A percentile compares a stretch with the other conserved stretches of the same genome.
Conservation (phyloP, 1,284 basidiomycete genomes). For the Salmacisia buchloeana region DNA sequence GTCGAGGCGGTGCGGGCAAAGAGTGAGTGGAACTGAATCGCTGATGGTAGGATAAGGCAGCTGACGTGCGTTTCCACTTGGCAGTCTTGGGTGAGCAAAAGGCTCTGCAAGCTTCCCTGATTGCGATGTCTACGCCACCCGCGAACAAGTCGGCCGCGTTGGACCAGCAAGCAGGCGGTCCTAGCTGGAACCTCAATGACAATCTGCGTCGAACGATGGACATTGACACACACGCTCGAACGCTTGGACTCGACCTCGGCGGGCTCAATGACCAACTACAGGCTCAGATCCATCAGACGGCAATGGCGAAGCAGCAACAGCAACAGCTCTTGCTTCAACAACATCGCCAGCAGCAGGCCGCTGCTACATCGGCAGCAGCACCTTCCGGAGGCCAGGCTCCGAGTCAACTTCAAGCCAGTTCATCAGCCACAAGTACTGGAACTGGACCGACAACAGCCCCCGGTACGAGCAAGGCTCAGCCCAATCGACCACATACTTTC, state of each 20-base stretch:
- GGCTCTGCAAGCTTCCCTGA: not conserved
- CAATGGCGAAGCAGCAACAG: not conserved
- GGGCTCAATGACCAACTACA: not conserved
- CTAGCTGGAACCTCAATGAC: not conserved
- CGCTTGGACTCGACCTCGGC: not conserved
- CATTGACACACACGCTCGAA: not conserved
- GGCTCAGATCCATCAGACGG: not conserved
- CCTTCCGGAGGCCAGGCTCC: not conserved
- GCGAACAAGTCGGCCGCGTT: not conserved
- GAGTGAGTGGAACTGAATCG: too few relatives aligned
- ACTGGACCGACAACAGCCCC: too few relatives aligned
- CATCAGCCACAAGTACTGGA: too few relatives aligned
- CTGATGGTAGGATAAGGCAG: too few relatives aligned
- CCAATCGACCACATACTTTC: not conserved
- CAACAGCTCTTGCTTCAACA: not conserved
- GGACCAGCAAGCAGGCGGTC: not conserved
- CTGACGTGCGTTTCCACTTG: too few relatives aligned
- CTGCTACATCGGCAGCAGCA: too few relatives aligned
- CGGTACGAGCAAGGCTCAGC: too few relatives aligned
- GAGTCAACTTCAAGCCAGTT: too few relatives aligned
- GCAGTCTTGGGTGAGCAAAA: not conserved
- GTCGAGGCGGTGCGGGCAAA: not conserved
- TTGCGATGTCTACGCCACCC: not conserved
- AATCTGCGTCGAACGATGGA: not conserved
- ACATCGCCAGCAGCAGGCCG: not conserved